Conservation (phyloP, 2,329 filamentous ascomycete genomes). For the Pestalotiopsis sp. region DNA sequence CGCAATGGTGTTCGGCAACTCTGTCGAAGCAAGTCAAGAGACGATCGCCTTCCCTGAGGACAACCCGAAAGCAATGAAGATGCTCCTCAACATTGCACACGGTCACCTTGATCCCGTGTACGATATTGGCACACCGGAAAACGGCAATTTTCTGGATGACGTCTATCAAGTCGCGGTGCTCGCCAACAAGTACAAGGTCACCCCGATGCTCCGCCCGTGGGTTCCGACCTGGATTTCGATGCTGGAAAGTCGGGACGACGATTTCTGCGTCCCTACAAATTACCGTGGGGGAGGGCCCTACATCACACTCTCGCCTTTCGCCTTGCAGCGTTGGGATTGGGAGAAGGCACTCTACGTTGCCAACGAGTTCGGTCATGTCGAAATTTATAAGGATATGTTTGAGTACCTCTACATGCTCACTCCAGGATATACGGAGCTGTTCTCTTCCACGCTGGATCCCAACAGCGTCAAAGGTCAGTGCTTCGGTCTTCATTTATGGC, state of each 20-base stretch:
- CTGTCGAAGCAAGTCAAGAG: neutral
- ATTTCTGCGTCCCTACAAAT: too few species aligned
- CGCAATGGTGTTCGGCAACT: neutral
- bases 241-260: too few species aligned
- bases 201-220: neutral
- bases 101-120: neutral
- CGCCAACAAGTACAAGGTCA: neutral
- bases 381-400: neutral
- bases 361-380: neutral
- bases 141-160: neutral
- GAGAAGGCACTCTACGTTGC: neutral
- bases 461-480: neutral
- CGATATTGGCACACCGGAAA: neutral
- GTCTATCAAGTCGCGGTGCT: neutral
- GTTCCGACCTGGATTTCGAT: neutral
- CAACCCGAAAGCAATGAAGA: neutral
- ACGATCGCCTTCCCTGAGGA: neutral
- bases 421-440: neutral
- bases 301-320: too few species aligned
- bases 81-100: neutral
- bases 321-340: too few species aligned
- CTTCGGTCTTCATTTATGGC: neutral
- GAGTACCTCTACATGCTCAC: neutral
- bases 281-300: too few species aligned
- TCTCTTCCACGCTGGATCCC: neutral